Evolutionary conservation across 164 flowering plant species (phyloP).

Genomic region (Hamamelis virginiana): DNA sequence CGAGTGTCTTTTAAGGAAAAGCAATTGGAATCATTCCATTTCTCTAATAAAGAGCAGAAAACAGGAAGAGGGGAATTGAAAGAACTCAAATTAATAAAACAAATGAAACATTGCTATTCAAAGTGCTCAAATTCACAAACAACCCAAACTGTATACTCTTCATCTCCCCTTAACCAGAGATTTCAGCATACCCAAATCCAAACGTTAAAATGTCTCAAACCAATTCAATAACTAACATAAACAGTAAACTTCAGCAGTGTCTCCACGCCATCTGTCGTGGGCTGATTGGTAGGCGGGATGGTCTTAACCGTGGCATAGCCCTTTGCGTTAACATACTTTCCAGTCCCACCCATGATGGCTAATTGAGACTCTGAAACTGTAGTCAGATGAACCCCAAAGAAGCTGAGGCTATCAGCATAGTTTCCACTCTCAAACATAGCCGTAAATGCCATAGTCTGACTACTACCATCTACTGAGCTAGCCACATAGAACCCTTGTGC

Average conservation of each 20-base stretch:
- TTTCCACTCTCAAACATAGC: slow-evolving; percentile 28
- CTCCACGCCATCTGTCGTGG: slow-evolving; percentile 24
- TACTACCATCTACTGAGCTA: slow-evolving; percentile 27
- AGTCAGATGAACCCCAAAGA: slow-evolving; percentile 47
- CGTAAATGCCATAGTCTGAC: slow-evolving; percentile 43
- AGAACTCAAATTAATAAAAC: too few relatives aligned
- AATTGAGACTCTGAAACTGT: slow-evolving; percentile 22
- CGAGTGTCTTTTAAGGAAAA: too few relatives aligned
- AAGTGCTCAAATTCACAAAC: too few relatives aligned
- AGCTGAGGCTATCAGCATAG: slow-evolving; percentile 34
- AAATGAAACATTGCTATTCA: too few relatives aligned
- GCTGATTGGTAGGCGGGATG: slow-evolving; percentile 8
- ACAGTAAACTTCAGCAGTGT: slow-evolving; percentile 12
- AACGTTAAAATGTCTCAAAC: too few relatives aligned
- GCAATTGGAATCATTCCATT: too few relatives aligned
- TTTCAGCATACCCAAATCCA: too few relatives aligned
- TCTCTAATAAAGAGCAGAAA: too few relatives aligned
- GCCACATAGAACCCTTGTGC: too few relatives aligned
- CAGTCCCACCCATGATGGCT: slow-evolving; percentile 28
- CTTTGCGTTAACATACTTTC: slow-evolving; percentile 25
- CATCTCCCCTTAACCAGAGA: too few relatives aligned
- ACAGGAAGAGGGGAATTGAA: too few relatives aligned
- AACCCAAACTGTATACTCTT: too few relatives aligned
- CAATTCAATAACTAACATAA: slow-evolving; percentile 5
- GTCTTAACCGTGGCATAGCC: slow-evolving; percentile 19